Conservation (phyloP, 2,329 filamentous ascomycete genomes). For the Cadophora sp. region DNA sequence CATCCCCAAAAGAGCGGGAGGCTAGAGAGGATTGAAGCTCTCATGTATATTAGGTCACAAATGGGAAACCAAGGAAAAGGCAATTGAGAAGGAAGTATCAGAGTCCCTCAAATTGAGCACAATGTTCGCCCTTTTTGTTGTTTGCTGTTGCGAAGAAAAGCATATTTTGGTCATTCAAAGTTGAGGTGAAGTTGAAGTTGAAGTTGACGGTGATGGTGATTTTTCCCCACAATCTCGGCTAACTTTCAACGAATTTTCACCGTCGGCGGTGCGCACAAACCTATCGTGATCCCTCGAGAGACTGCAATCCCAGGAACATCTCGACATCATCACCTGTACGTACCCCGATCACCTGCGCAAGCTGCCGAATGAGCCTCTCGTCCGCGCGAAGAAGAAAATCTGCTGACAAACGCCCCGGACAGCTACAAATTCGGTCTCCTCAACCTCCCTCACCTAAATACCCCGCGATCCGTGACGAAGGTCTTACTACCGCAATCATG, state of each 20-base stretch:
- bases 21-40: neutral
- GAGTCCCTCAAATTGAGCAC: neutral
- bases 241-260: conserved; percentile 19
- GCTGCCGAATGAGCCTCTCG: conserved; percentile 11
- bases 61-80: neutral
- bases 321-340: conserved; percentile 27
- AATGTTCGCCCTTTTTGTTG: neutral
- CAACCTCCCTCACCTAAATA: conserved; percentile 24
- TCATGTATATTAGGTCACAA: neutral
- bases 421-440: conserved; percentile 18
- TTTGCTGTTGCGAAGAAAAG: neutral
- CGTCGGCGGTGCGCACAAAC: conserved; percentile 17
- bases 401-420: conserved; percentile 17
- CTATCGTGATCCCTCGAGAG: conserved; percentile 17
- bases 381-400: neutral
- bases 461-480: conserved; percentile 37
- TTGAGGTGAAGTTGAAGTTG: conserved; percentile 19
- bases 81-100: neutral
- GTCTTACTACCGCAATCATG: conserved; percentile 55
- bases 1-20: neutral
- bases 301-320: conserved; percentile 24
- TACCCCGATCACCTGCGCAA: conserved; percentile 11
- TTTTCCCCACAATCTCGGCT: conserved; percentile 23
- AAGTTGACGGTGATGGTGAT: conserved; percentile 13
- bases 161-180: neutral